These are phyloP conservation scores for Boletus tylopilopsis DNA, from an alignment of 768 basidiomycete species.

Conservation along the genomic window DNA sequence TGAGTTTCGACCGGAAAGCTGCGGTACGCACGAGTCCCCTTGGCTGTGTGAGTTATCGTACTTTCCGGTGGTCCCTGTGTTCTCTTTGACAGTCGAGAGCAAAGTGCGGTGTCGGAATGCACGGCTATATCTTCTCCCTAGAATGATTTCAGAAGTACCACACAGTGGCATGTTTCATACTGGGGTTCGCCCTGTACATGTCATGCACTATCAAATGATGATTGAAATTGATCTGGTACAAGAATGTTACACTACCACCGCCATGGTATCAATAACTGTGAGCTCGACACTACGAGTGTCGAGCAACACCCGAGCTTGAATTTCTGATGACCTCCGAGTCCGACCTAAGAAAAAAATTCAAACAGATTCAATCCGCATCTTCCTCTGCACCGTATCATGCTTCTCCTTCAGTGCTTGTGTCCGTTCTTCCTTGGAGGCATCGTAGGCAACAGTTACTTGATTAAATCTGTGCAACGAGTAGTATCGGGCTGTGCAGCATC, in stretches of 20 bases:
- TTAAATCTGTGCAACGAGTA: conserved; percentile 60
- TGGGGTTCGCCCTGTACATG: no score
- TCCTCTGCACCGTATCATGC: conserved; percentile 59
- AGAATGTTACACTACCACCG: background rate
- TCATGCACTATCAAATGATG: conserved; percentile 4
- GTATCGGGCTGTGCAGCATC: conserved; percentile 6
- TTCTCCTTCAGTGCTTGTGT: conserved; percentile 69
- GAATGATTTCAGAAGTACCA: conserved; percentile 14
- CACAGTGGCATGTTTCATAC: conserved; percentile 9
- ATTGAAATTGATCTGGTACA: background rate
- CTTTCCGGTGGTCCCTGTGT: conserved; percentile 13
- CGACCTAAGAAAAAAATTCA: background rate
- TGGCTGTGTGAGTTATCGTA: conserved; percentile 18
- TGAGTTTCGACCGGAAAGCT: background rate
- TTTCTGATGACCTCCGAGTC: no score
- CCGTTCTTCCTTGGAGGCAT: conserved; percentile 86
- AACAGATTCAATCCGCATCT: conserved; percentile 45
- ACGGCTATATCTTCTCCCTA: conserved; percentile 5
- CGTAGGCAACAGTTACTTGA: conserved; percentile 72
- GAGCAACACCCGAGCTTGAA: background rate
- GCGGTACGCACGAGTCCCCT: background rate
- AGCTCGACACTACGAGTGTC: background rate
- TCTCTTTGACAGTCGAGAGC: background rate
- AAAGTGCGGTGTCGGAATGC: conserved; percentile 10
- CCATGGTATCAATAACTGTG: conserved; percentile 5